Evolutionary conservation across 495 filamentous ascomycete species (phyloP), one percentile per base, ranked within the genome.

Genomic region (Penicillium coprophilum): DNA sequence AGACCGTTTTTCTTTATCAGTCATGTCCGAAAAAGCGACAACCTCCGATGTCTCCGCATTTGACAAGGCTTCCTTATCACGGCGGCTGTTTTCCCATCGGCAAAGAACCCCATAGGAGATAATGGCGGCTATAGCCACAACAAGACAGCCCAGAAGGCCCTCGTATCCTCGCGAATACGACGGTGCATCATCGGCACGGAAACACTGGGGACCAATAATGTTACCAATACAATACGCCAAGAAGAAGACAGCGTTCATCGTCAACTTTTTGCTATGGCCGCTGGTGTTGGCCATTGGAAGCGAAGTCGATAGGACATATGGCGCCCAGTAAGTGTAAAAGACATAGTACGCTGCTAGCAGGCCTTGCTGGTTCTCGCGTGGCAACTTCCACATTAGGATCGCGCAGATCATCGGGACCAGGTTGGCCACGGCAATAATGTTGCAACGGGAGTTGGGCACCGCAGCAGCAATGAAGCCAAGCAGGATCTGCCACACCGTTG

Each of bases 171-270:
- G 60, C 1, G 67, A 65, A 50, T 77, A 77, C 10, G 56, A 72
- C 1, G 83, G 85, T 5, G 78, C 79, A 51, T 86, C 81, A 28
- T 71, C 66, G 1, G 71, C 64, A n/a, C 76, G 77, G 60, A 87
- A 87, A 6, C 81, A 76, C 59, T 84, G 82, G 2, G 83, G 83
- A 1, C 83, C 82, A 66, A 86, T 84, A 45, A 85, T 81, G 63
- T 81, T 85, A 23, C 69, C 67, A 4, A 65, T 56, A 13, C 63
- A 67, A 44, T 68, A 71, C 6, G 60, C 66, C 39, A 73, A 55
- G 24, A 65, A 73, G 34, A 71, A 56, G 28, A 71, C 56, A 0
- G 66, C 63, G 27, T 68, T 65, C 45, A 68, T 59, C 4, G 63
- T 63, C 17, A 56, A 56, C 30, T 70, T 71, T 51, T 73, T 73